Percentiles rank a stretch among this genome's conserved stretches.
Conservation (phyloP, 176 grass and related monocot genomes). For the Saccharum officinarum region DNA sequence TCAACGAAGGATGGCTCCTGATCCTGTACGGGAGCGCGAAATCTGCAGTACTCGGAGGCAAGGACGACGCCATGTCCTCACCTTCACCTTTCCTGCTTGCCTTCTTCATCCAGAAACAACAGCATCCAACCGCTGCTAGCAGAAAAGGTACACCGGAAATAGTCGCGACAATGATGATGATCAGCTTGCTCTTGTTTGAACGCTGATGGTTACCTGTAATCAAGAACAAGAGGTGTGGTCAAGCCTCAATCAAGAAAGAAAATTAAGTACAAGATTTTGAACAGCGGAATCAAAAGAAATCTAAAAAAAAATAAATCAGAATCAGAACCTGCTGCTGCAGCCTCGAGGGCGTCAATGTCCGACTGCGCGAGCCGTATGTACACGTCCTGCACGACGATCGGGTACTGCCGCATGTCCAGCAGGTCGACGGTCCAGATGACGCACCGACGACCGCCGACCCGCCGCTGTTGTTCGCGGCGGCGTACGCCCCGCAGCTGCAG, state of each 20-base stretch:
- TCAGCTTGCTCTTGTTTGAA: not conserved
- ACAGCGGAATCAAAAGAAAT: not conserved
- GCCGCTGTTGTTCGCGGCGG: conserved; percentile 39
- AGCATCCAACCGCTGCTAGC: not conserved
- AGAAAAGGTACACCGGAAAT: conserved; percentile 8
- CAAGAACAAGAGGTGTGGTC: not conserved
- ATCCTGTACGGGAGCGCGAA: not conserved
- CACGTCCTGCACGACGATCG: conserved; percentile 32
- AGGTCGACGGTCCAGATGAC: conserved; percentile 53
- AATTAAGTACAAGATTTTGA: not conserved
- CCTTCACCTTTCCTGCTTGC: not conserved
- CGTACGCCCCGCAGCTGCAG: conserved; percentile 56
- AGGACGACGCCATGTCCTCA: not conserved
- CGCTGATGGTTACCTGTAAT: not conserved
- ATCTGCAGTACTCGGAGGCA: not conserved
- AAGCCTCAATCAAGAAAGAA: not conserved
- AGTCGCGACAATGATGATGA: not conserved
- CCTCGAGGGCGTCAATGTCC: conserved; percentile 27
- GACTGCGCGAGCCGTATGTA: conserved; percentile 58
- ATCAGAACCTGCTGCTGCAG: not conserved
- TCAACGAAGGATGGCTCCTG: too few species aligned
- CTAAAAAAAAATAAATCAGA: not conserved
- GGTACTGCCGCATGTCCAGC: conserved; percentile 48
- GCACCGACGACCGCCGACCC: conserved; percentile 37
- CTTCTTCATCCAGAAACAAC: conserved; percentile 17